Conservation (phyloP, 108 stramenopile species). For the Tribonema minus region DNA sequence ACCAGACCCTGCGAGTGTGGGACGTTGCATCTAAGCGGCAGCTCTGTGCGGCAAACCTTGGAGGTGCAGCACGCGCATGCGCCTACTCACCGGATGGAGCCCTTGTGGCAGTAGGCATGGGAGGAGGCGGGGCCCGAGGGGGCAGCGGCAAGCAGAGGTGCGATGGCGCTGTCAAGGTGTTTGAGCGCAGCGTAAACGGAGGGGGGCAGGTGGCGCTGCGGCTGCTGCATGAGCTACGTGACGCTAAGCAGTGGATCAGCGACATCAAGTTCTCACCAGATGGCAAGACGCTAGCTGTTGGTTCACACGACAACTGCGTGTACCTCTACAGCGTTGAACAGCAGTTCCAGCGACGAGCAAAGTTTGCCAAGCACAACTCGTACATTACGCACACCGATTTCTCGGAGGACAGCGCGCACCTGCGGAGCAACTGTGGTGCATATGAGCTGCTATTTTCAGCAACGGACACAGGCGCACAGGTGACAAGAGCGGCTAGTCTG, state of each 20-base stretch:
- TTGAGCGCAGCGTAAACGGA: neutral
- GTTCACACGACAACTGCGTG: slow-evolving; percentile 41
- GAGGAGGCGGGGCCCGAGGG: slow-evolving; percentile 13
- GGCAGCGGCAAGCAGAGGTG: slow-evolving; percentile 3
- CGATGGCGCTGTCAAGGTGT: slow-evolving; percentile 36
- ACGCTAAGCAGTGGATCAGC: slow-evolving; percentile 51
- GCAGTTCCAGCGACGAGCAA: too few species aligned
- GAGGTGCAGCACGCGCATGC: neutral
- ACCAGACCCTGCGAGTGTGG: slow-evolving; percentile 48
- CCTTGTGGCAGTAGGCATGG: slow-evolving; percentile 61
- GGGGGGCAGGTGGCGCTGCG: neutral
- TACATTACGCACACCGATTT: too few species aligned
- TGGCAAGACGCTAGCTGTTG: slow-evolving; percentile 49
- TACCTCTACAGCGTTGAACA: slow-evolving; percentile 49
- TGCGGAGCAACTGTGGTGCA: too few species aligned
- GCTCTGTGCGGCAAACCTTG: neutral
- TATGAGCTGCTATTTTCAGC: too few species aligned
- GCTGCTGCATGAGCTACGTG: slow-evolving; percentile 26
- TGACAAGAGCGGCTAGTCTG: too few species aligned
- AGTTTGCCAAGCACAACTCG: too few species aligned
- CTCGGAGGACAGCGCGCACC: too few species aligned
- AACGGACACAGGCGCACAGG: too few species aligned
- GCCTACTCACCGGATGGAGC: slow-evolving; percentile 42
- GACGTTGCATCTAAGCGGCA: neutral
- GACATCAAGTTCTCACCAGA: slow-evolving; percentile 49